These are phyloP conservation scores for Aspergillus jensenii DNA, from an alignment of 2,329 filamentous ascomycete genomes.

Conservation along the genomic window DNA sequence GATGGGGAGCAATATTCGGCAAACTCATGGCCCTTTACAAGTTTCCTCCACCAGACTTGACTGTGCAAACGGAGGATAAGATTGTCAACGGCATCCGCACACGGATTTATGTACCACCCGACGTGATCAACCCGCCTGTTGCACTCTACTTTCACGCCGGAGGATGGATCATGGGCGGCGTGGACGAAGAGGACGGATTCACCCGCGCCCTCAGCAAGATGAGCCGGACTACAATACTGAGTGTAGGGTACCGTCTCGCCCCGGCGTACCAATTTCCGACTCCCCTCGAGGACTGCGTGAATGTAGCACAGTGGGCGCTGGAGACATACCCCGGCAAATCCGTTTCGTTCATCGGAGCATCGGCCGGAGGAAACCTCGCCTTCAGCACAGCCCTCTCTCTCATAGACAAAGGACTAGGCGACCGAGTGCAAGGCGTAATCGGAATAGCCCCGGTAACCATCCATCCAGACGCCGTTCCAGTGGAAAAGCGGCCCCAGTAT, in stretches of 20 bases:
- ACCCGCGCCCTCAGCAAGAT: conserved; percentile 2
- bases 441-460: conserved; percentile 38
- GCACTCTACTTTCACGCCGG: conserved; percentile 16
- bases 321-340: neutral
- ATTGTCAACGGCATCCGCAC: neutral
- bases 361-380: conserved; percentile 41
- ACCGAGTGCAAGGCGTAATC: conserved; percentile 34
- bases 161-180: conserved; percentile 15
- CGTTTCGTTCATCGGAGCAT: conserved; percentile 31
- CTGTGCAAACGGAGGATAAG: conserved; percentile 3
- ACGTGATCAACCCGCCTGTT: conserved; percentile 45
- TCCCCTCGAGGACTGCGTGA: conserved; percentile 13
- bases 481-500: conserved; percentile 29
- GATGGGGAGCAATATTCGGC: neutral
- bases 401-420: conserved; percentile 27
- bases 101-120: conserved; percentile 5
- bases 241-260: conserved; percentile 21
- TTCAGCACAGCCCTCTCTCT: conserved; percentile 38
- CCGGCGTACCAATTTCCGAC: conserved; percentile 16
- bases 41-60: neutral
- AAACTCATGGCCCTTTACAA: neutral
- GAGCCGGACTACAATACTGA: neutral
- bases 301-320: conserved; percentile 11
- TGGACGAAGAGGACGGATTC: conserved; percentile 9
- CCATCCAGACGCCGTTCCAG: conserved; percentile 38